phyloP scores from a whole-genome alignment of 352 stramenopile species.

The Phytopythium aichiense region DNA sequence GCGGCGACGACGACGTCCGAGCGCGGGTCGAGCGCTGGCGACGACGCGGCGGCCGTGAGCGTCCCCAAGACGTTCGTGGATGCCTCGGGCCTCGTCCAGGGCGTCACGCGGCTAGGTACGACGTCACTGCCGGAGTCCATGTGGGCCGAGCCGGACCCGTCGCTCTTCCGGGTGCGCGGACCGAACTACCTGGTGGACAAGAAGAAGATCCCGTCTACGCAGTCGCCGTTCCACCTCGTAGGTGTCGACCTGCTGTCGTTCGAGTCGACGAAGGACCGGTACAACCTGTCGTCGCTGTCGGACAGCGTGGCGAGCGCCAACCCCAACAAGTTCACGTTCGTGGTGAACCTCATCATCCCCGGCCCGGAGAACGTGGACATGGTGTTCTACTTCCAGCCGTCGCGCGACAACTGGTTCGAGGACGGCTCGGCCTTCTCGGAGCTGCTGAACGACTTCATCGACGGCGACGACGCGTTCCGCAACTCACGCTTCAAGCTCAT shows the following conservation, averaged over 20 bases:
- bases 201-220: slow-evolving; percentile 80
- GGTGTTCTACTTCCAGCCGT: slow-evolving; percentile 86
- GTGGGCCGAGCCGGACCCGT: slow-evolving; percentile 80
- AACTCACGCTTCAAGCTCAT: slow-evolving; percentile 99
- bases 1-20: neutral
- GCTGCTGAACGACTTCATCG: slow-evolving; percentile 89
- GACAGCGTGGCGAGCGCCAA: slow-evolving; percentile 74
- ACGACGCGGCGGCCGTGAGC: neutral
- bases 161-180: slow-evolving; percentile 79
- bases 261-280: slow-evolving; percentile 61
- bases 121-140: slow-evolving; percentile 78
- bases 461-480: slow-evolving; percentile 93
- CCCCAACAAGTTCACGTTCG: slow-evolving; percentile 77
- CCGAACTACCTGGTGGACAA: slow-evolving; percentile 88
- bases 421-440: slow-evolving; percentile 86
- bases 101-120: slow-evolving; percentile 52
- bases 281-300: slow-evolving; percentile 64
- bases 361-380: slow-evolving; percentile 72
- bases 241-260: slow-evolving; percentile 83
- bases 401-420: slow-evolving; percentile 79
- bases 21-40: neutral
- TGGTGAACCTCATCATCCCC: slow-evolving; percentile 89
- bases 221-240: slow-evolving; percentile 74
- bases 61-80: slow-evolving; percentile 44
- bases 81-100: slow-evolving; percentile 51